Percentiles rank a stretch among this genome's conserved stretches.
phyloP scores from a whole-genome alignment of 2,329 filamentous ascomycete genomes.

The Cephalotrichum gorgonifer region DNA sequence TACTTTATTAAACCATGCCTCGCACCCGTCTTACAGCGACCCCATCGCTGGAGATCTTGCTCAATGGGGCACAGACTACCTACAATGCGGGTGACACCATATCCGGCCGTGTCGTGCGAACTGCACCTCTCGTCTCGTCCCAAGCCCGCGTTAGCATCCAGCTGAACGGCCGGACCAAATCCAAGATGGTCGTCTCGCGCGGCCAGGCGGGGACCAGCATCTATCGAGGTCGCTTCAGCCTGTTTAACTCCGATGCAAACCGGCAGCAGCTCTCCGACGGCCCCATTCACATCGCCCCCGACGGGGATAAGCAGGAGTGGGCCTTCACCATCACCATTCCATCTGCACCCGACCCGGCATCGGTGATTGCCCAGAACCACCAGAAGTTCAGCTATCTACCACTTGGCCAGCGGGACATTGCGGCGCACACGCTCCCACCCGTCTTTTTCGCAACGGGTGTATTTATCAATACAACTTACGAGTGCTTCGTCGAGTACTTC shows the following conservation, averaged over 20 bases:
- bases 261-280: slow-evolving; percentile 12
- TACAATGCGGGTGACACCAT: slow-evolving; percentile 15
- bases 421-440: slow-evolving; percentile 9
- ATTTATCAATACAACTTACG: slow-evolving; percentile 7
- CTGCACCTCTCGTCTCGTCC: slow-evolving; percentile 10
- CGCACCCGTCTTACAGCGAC: not conserved
- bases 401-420: slow-evolving; percentile 1
- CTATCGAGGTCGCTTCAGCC: slow-evolving; percentile 15
- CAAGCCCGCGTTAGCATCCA: slow-evolving; percentile 12
- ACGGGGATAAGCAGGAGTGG: slow-evolving; percentile 11
- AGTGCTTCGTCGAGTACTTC: slow-evolving; percentile 23
- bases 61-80: not conserved
- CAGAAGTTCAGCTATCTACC: slow-evolving; percentile 11
- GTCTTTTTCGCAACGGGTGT: not conserved
- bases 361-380: not conserved
- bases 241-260: slow-evolving; percentile 11
- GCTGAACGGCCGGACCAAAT: slow-evolving; percentile 15
- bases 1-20: not conserved
- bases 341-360: not conserved
- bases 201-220: slow-evolving; percentile 6
- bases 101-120: slow-evolving; percentile 14
- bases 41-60: not conserved
- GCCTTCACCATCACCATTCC: slow-evolving; percentile 19
- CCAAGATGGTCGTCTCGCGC: slow-evolving; percentile 11
- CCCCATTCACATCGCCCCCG: slow-evolving; percentile 14